Evolutionary conservation across 345 rosid species (phyloP).

Genomic region (Eucalyptus pauciflora): DNA sequence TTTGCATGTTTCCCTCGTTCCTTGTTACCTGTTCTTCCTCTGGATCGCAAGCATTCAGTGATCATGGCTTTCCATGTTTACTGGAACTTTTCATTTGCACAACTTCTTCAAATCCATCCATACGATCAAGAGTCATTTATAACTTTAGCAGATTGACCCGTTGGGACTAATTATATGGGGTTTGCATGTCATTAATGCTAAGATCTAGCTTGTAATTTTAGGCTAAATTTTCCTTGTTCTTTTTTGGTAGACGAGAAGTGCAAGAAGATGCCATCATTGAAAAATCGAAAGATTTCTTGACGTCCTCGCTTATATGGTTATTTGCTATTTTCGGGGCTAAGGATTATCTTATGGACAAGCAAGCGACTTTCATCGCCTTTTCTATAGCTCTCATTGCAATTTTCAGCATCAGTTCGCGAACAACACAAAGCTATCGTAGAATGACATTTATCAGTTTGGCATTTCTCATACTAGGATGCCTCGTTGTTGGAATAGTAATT

Average conservation of each 20-base stretch:
- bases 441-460: neutral
- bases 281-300: neutral
- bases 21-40: neutral
- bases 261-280: neutral
- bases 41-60: neutral
- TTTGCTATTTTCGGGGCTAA: neutral
- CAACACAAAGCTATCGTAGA: neutral
- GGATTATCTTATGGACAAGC: neutral
- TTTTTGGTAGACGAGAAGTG: neutral
- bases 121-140: neutral
- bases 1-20: neutral
- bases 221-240: neutral
- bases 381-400: neutral
- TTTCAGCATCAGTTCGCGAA: rapidly evolving
- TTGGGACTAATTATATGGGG: neutral
- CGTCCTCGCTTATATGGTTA: neutral
- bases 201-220: neutral
- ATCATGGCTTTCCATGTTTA: neutral
- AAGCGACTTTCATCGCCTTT: neutral
- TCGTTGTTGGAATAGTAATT: neutral
- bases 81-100: neutral
- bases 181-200: neutral
- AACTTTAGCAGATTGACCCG: neutral
- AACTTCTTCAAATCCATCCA: neutral
- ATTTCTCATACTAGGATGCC: neutral